Base-by-base conservation (phyloP, 2,329 filamentous ascomycete species). In the Diplodia sapinea region DNA sequence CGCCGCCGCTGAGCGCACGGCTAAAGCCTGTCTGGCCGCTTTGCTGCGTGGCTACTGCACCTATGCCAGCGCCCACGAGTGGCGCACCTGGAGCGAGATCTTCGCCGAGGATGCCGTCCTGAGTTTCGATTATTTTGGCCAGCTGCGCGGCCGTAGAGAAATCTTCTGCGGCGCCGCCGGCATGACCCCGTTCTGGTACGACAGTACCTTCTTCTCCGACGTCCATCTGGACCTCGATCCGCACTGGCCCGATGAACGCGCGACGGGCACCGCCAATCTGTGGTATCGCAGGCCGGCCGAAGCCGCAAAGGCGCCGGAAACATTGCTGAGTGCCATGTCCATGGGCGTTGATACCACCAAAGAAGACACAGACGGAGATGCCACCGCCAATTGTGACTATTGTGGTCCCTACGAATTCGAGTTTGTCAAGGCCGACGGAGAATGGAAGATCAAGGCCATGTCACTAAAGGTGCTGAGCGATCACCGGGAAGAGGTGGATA, bases 391-490 rank as follows among this genome's bases (percentile, higher is more conserved):
- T 26, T 63, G 47, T n/a, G 47, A 36, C 1, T 63, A 51, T 12
- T 50, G 29, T 8, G 59, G 59, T 1, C 59, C 59, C 3, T 63
- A 63, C 11, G 40, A 51, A 6, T 51, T 63, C 11, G 59, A 63
- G 13, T 63, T 63, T 12, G 59, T 38, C 29, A 36, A 7, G n/a
- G 29, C 43, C 31, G 59, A 29, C 6, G 47, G 23, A 40, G 59
- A 33, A 2, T 63, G 59, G 59, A 63, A 63, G 47, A 63, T 63
- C 47, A 51, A 63, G 31, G 40, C 17, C 4, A 63, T 63, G 59
- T n/a, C 43, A 11, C 11, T 63, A n/a, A 63, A 63, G n/a, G 59
- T 63, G 9, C 40, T 63, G 59, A 11, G 47, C 17, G 59, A 63
- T n/a, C 29, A 52, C 13, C 23, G 59, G 47, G 59, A 63, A 40